Conservation (phyloP, 163 green algal genomes). For the Chlamydomonas reinhardtii region DNA sequence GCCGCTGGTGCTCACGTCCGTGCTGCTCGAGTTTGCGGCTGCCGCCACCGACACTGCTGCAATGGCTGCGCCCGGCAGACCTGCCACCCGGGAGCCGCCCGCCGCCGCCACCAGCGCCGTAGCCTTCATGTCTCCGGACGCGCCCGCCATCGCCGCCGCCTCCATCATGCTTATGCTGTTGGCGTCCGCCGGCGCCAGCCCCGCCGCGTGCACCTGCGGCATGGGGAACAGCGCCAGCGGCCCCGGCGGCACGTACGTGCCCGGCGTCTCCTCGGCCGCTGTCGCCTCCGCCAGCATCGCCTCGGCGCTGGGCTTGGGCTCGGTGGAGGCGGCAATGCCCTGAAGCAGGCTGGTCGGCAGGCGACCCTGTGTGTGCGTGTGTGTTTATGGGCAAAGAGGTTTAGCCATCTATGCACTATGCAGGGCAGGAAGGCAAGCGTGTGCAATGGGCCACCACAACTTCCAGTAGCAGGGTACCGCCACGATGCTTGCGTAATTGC, state of each 20-base stretch:
- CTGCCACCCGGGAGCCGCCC: not conserved
- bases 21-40: not conserved
- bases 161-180: not conserved
- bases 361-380: not conserved
- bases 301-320: not conserved
- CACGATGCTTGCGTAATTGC: no score
- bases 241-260: not conserved
- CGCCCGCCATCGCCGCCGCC: no score
- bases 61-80: not conserved
- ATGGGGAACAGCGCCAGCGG: conserved; percentile 38
- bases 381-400: no score
- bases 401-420: no score
- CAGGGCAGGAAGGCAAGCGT: no score
- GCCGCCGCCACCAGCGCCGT: not conserved
- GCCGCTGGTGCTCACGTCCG: not conserved
- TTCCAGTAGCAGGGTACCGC: no score
- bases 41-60: conserved; percentile 1
- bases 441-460: no score
- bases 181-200: not conserved
- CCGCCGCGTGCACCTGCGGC: conserved; percentile 23
- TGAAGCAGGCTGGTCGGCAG: conserved; percentile 21
- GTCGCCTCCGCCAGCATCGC: not conserved
- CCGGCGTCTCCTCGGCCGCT: not conserved
- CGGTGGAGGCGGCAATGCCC: conserved; percentile 13
- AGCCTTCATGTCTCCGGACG: not conserved